Evolutionary conservation across 208 protist species (phyloP), one percentile per base, ranked within the genome.

Genomic region (Blastocrithidia nonstop): DNA sequence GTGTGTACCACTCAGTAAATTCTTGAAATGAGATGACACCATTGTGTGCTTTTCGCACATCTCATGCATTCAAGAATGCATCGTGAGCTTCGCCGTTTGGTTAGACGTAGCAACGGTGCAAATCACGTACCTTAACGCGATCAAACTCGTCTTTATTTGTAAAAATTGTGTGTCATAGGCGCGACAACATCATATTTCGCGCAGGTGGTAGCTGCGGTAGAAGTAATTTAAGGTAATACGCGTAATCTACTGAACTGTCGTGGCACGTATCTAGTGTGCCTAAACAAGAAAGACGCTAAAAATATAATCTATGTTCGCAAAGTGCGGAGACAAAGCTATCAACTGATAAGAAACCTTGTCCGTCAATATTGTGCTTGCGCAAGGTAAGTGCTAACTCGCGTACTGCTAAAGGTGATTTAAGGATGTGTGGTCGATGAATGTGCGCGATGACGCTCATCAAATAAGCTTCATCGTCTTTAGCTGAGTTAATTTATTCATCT

Each of bases 51-150:
- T 20, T 43, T 2, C 76, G 66, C 22, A 86, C 74, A 55, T 93
- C 80, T 77, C 79, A 93, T 24, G 79, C 61, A 26, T 44, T 64
- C 11, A 88, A 60, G 45, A 93, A 93, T 15, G 26, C 63, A 46
- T 76, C 64, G 33, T 78, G 70, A 45, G 81, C 78, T 15, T 64
- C 57, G n/a, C 66, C 67, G 44, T 67, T 57, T 11, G 65, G 69
- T n/a, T 71, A 62, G 8, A 58, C 23, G 51, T 78, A 87, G 13
- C 27, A 27, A 1, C 54, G 60, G 45, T 87, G 77, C 16, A 91
- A 50, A 32, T 66, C 67, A 17, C 71, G 40, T 54, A 87, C 66
- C 11, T 83, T 71, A 15, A 81, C 52, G 3, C 54, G 33, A 16
- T 69, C 60, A 23, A 45, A 35, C 3, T 11, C 22, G 43, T 87